A percentile compares a stretch with the other conserved stretches of the same genome.
Evolutionary conservation across 352 stramenopile genomes (phyloP).

Genomic region (Phytophthora agathidicida): DNA sequence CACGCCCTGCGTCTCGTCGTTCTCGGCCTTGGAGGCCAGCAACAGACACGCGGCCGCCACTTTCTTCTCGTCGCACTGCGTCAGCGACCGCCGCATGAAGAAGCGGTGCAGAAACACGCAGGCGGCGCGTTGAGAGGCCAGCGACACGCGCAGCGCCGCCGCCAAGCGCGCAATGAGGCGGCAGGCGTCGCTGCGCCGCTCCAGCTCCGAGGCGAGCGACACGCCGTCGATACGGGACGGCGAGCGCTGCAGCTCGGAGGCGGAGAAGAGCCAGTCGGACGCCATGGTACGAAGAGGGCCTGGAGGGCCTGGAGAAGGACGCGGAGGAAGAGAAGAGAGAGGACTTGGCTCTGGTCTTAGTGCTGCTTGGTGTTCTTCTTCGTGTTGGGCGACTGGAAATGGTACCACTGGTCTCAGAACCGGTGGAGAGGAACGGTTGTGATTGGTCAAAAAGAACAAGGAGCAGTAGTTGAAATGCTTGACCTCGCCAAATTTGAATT

Average conservation of each 20-base stretch:
- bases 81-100: slow-evolving; percentile 46
- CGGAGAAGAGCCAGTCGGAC: slow-evolving; percentile 48
- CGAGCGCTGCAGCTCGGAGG: slow-evolving; percentile 33
- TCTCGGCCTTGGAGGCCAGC: slow-evolving; percentile 55
- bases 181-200: slow-evolving; percentile 35
- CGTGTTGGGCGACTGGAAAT: slow-evolving; percentile 11
- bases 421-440: background rate
- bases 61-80: slow-evolving; percentile 29
- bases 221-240: slow-evolving; percentile 42
- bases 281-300: slow-evolving; percentile 13
- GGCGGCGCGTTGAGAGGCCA: slow-evolving; percentile 42
- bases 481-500: slow-evolving; percentile 12
- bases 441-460: slow-evolving; percentile 2
- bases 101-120: slow-evolving; percentile 62
- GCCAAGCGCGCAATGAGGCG: slow-evolving; percentile 41
- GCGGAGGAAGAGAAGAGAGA: background rate
- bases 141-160: slow-evolving; percentile 33
- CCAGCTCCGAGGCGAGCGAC: slow-evolving; percentile 30
- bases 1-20: slow-evolving; percentile 35
- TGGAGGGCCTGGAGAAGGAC: slow-evolving; percentile 3
- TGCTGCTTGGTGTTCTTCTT: slow-evolving; percentile 2
- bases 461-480: background rate
- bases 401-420: slow-evolving; percentile 17
- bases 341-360: background rate
- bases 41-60: slow-evolving; percentile 50